Conservation (phyloP, 306 rosid genomes). For the Ceratonia siliqua region DNA sequence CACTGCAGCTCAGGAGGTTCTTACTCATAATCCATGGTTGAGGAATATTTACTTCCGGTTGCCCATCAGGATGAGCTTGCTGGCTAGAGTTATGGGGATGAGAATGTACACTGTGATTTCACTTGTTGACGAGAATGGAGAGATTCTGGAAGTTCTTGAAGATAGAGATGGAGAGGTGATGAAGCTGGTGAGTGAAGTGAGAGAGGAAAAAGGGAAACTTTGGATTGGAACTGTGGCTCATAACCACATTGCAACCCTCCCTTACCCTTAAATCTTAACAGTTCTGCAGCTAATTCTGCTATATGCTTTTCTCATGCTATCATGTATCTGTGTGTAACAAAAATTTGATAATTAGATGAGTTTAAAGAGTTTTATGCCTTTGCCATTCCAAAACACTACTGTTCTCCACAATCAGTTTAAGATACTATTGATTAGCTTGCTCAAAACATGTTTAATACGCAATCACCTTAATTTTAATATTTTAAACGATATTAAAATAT, state of each 20-base stretch:
- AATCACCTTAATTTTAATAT: too few relatives aligned
- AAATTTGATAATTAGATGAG: background rate
- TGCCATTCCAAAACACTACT: background rate
- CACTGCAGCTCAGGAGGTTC: conserved; percentile 70
- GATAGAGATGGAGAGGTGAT: conserved; percentile 67
- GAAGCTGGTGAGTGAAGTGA: conserved; percentile 92
- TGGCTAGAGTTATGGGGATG: conserved; percentile 82
- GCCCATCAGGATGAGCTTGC: conserved; percentile 64
- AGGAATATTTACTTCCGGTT: conserved; percentile 69
- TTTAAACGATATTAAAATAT: too few relatives aligned
- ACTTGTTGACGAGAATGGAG: conserved; percentile 56
- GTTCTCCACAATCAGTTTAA: too few relatives aligned
- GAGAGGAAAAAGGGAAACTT: conserved; percentile 68
- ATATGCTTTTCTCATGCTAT: background rate
- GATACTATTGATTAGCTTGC: too few relatives aligned
- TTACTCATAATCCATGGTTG: conserved; percentile 78
- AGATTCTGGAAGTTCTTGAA: conserved; percentile 82
- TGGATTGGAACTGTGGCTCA: conserved; percentile 99
- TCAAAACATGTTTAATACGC: too few relatives aligned
- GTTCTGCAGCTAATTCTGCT: background rate
- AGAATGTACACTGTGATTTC: conserved; percentile 80
- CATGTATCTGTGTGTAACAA: background rate
- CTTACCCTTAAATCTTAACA: conserved; percentile 50
- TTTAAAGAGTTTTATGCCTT: background rate
- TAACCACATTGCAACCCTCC: conserved; percentile 80